Conservation (phyloP, 179 eudicot genomes). For the Vitellaria paradoxa region DNA sequence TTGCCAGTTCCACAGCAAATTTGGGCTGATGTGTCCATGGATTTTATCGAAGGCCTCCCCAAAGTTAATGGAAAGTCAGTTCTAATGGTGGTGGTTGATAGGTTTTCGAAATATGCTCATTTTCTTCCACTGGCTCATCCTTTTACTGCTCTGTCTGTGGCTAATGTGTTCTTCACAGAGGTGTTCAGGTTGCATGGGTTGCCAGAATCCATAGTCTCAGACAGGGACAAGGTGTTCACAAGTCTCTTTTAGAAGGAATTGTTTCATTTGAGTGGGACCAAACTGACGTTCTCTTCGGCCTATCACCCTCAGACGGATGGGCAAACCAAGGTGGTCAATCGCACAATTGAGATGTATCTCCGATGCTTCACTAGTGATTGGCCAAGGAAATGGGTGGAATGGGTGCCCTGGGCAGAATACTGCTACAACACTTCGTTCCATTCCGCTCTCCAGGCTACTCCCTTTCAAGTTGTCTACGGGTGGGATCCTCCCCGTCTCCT, state of each 20-base stretch:
- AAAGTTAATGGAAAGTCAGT: neutral
- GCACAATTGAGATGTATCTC: neutral
- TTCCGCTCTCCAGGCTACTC: neutral
- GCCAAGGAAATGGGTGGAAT: neutral
- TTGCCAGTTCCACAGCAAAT: neutral
- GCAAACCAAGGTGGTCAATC: neutral
- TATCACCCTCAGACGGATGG: neutral
- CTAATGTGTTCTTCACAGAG: neutral
- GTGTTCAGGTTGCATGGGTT: neutral
- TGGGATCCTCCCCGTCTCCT: neutral
- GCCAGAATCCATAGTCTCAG: neutral
- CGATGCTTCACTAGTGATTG: no score
- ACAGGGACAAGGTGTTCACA: neutral
- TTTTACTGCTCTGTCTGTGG: neutral
- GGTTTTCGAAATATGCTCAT: neutral
- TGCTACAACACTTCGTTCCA: neutral
- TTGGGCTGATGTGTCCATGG: conserved; percentile 8
- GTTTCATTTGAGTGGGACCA: neutral
- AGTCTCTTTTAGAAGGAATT: conserved; percentile 5
- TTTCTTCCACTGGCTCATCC: neutral
- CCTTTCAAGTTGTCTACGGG: neutral
- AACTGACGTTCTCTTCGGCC: neutral
- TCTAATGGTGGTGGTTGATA: neutral
- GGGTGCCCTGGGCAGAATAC: neutral
- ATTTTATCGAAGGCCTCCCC: conserved; percentile 3